Evolutionary conservation across 768 basidiomycete genomes (phyloP).

Genomic region (Tulasnella sp.): DNA sequence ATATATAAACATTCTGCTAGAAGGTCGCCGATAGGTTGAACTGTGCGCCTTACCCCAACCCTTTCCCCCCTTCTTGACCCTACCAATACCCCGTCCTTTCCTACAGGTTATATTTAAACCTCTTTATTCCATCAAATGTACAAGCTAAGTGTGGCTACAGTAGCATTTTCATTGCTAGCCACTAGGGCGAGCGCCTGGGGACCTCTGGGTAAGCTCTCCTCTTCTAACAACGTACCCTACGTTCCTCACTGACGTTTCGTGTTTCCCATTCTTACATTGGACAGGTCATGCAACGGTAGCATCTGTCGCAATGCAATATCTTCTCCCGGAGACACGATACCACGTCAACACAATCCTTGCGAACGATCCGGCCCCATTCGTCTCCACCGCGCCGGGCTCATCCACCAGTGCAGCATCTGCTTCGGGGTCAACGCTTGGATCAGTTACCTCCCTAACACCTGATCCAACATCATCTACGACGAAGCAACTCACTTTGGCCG

Average conservation of each 20-base stretch:
- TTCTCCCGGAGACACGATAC: neutral
- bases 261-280: neutral
- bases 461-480: neutral
- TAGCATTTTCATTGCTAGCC: neutral
- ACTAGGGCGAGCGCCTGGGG: neutral
- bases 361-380: neutral
- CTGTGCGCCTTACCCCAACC: neutral
- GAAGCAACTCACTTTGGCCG: neutral
- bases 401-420: neutral
- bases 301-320: conserved; percentile 3
- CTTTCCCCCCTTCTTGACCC: neutral
- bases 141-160: neutral
- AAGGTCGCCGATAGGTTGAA: neutral
- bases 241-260: no score
- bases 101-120: neutral
- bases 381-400: neutral
- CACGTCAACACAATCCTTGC: neutral
- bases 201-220: neutral
- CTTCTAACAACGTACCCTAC: no score
- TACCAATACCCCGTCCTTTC: neutral
- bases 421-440: neutral
- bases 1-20: neutral
- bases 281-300: conserved; percentile 6
- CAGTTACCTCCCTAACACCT: neutral
- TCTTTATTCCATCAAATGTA: neutral